Evolutionary conservation across 768 basidiomycete genomes (phyloP), one percentile per base, ranked within the genome.

Genomic region (Tephrocybe rancida): DNA sequence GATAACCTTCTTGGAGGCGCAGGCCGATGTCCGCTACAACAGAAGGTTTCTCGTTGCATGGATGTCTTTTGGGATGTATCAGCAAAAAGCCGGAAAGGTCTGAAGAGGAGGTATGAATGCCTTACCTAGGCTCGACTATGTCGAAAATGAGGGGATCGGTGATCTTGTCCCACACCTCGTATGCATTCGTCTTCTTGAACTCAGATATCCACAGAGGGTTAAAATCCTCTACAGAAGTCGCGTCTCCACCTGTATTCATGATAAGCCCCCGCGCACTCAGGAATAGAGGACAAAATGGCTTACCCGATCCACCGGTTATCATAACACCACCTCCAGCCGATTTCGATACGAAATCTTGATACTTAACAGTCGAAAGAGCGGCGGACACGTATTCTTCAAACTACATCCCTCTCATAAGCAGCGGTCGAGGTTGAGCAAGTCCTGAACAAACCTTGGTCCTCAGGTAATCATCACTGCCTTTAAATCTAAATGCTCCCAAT

Each of bases 141-240:
- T 99, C 97, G 65, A 99, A 99, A 10, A 98, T 72, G 56, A 93
- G 75, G 1, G 93, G 89, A 69, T 99, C 97, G 1, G 97, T 98
- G 35, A 86, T 83, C 41, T 83, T 76, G 45, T 98, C 85, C 97
- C 97, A 99, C 3, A 92, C 83, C 49, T 89, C 85, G 67, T 86
- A 95, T 0, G 95, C 94, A 60, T 87, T 84, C 24, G 96, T 95
- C 60, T 79, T 80, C 69, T 84, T 90, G 72, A 98, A 97, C 61
- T 93, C 92, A 1, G 84, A 73, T 22, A 98, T 82, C 92, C 95
- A 99, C 1, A 86, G 64, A 13, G 87, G 84, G 60, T 90, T 95
- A 73, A 97, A 99, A 62, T 95, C 91, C 52, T 88, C 84, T 3
- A 79, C 65, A 2, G 86, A 78, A 59, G 75, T 85, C 27, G 79